Base-by-base conservation (phyloP, 352 stramenopile genomes). In the Phytophthora fragariaefolia region DNA sequence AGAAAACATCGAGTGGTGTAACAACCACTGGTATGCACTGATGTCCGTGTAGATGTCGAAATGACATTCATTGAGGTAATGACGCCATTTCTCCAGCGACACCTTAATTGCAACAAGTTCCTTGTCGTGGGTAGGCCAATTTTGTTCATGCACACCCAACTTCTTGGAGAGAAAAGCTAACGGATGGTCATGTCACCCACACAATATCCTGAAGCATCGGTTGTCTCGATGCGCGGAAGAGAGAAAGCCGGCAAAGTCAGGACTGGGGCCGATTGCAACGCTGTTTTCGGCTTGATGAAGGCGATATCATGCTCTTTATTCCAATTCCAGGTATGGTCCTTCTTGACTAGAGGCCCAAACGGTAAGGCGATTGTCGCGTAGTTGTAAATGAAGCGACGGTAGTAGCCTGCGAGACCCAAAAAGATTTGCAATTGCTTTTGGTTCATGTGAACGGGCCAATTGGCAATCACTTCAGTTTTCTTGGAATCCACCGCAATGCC, bases 1-100 rank as follows among this genome's bases (percentile, higher is more conserved):
- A 6, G 30, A 63, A n/a, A 63, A 43, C 2, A 50, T 55, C 15
- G 56, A 45, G 30, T 63, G 45, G 24, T 54, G 45, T 20, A 63
- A 28, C 34, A 56, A 28, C 30, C 56, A 63, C 8, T 63, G 28
- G 20, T 32, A 56, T 24, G 56, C 28, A 63, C 56, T 49, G 45
- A 32, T 61, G 22, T 58, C 50, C 15, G 50, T 57, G 50, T 23
- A 57, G 5, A 57, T 20, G 30, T 57, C 50, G 30, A 47, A 57
- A 57, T 18, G 42, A 22, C 30, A 7, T 34, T 30, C 30, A 47
- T 57, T 46, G 6, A 55, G 28, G n/a, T 43, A n/a, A 36, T 36
- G 30, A 36, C 30, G 30, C 30, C 30, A 36, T 36, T 36, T 36
- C 13, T 36, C 30, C 30, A 36, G 13, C 30, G 30, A 36, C 2